phyloP scores from a whole-genome alignment of 1,284 basidiomycete genomes.

The Xerocomus minutiporus region DNA sequence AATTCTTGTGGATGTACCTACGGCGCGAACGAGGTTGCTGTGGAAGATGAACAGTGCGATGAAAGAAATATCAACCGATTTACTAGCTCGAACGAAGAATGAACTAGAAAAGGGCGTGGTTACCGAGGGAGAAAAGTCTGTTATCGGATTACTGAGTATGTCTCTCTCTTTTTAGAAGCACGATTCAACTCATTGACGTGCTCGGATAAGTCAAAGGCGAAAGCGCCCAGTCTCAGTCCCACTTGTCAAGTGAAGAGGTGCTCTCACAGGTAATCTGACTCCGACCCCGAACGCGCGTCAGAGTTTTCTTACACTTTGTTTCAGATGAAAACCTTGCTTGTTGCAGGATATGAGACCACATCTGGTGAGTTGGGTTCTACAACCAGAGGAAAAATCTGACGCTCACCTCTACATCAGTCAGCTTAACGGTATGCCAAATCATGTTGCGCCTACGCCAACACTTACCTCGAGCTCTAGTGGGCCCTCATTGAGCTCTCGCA shows the following conservation, averaged over 20 bases:
- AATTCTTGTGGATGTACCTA: constrained; percentile 41
- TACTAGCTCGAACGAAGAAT: constrained; percentile 42
- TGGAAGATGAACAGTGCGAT: constrained; percentile 38
- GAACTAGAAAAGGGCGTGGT: constrained; percentile 33
- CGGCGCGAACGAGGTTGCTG: constrained; percentile 33
- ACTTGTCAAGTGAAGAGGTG: constrained; percentile 64
- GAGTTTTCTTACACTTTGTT: not conserved
- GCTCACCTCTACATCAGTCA: constrained; percentile 16
- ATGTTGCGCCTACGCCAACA: not conserved
- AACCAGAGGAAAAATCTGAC: not conserved
- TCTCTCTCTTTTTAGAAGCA: not conserved
- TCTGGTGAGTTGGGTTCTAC: constrained; percentile 29
- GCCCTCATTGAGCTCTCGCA: constrained; percentile 27
- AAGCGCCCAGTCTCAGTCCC: constrained; percentile 36
- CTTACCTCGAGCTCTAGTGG: constrained; percentile 19
- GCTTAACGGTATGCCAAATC: constrained; percentile 21
- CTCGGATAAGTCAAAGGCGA: constrained; percentile 35
- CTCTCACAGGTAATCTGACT: constrained; percentile 44
- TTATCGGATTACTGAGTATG: constrained; percentile 36
- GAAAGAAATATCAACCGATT: constrained; percentile 43
- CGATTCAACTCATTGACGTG: not conserved
- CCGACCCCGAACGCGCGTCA: not conserved
- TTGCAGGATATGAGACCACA: constrained; percentile 43
- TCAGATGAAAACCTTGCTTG: constrained; percentile 37
- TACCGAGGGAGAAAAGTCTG: constrained; percentile 43